Evolutionary conservation across 2,329 filamentous ascomycete genomes (phyloP).

Genomic region (Phialophora verrucosa): DNA sequence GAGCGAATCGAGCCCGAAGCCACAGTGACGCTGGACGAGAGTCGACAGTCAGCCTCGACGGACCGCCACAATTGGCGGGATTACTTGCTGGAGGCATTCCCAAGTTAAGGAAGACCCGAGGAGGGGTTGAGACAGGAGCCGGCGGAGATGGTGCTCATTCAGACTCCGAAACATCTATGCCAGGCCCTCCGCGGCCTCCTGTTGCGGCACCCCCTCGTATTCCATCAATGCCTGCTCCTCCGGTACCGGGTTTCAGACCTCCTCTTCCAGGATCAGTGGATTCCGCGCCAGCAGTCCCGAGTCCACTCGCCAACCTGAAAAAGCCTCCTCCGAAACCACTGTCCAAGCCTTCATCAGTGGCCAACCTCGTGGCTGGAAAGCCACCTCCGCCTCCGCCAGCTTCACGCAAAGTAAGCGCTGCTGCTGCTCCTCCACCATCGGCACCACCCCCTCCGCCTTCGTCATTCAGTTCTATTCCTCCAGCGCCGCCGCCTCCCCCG

Average conservation of each 20-base stretch:
- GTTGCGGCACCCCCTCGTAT: slow-evolving; percentile 54
- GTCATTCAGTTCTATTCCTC: slow-evolving; percentile 51
- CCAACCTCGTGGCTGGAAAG: slow-evolving; percentile 59
- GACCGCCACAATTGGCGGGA: slow-evolving; percentile 81
- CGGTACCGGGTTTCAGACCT: slow-evolving; percentile 59
- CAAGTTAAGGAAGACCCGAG: slow-evolving; percentile 88
- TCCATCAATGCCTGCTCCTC: slow-evolving; percentile 59
- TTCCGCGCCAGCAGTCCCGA: slow-evolving; percentile 56
- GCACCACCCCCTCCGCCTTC: slow-evolving; percentile 52
- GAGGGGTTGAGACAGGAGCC: slow-evolving; percentile 77
- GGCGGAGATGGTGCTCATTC: slow-evolving; percentile 76
- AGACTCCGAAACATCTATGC: slow-evolving; percentile 70
- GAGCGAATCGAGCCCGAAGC: slow-evolving; percentile 71
- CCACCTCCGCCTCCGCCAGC: slow-evolving; percentile 63
- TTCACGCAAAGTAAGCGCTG: slow-evolving; percentile 55
- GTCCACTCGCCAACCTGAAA: slow-evolving; percentile 63
- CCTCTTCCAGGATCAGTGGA: slow-evolving; percentile 57
- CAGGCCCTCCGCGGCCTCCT: slow-evolving; percentile 61
- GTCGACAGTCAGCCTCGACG: slow-evolving; percentile 50
- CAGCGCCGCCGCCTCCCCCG: slow-evolving; percentile 45
- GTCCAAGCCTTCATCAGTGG: slow-evolving; percentile 65
- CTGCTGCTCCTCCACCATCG: slow-evolving; percentile 55
- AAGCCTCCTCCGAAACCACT: slow-evolving; percentile 60
- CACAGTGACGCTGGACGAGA: slow-evolving; percentile 71
- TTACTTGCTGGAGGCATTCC: slow-evolving; percentile 95